Percentiles rank a stretch among this genome's conserved stretches.
Evolutionary conservation across 2,329 filamentous ascomycete species (phyloP).

Genomic region (Aquanectria penicillioides): DNA sequence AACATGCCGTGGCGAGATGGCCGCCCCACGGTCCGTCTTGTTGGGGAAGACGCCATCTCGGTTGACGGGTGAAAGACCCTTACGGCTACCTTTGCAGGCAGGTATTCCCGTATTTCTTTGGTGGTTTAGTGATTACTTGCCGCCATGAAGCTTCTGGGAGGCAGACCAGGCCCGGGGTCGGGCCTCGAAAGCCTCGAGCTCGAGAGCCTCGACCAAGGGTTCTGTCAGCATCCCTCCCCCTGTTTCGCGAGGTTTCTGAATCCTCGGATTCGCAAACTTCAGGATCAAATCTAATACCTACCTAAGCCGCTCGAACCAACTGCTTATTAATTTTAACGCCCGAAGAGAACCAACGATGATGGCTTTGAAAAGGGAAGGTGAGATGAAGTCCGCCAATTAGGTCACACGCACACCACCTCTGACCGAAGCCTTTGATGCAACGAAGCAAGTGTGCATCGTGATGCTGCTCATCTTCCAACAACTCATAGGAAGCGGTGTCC

Average conservation of each 20-base stretch:
- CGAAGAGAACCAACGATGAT: too few relatives aligned
- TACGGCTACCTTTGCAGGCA: background rate
- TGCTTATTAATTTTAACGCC: too few relatives aligned
- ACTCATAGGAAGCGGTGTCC: background rate
- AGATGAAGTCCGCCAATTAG: too few relatives aligned
- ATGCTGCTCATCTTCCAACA: too few relatives aligned
- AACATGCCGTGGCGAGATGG: conserved; percentile 8
- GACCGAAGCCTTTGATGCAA: too few relatives aligned
- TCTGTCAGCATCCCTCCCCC: conserved; percentile 14
- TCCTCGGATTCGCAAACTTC: background rate
- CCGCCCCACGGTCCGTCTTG: conserved; percentile 3
- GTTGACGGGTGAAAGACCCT: background rate
- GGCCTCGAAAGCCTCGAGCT: background rate
- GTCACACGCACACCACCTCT: too few relatives aligned
- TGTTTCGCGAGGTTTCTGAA: conserved; percentile 32
- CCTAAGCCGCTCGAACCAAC: too few relatives aligned
- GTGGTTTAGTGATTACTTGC: background rate
- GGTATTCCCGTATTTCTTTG: too few relatives aligned
- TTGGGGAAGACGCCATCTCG: background rate
- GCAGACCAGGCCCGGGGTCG: background rate
- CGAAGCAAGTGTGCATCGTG: too few relatives aligned
- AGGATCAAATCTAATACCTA: too few relatives aligned
- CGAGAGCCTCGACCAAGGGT: conserved; percentile 19
- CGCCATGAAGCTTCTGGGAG: background rate
- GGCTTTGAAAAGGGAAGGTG: too few relatives aligned